Evolutionary conservation across 2,329 filamentous ascomycete species (phyloP), one percentile per base, ranked within the genome.

Genomic region (Blumeriella jaapii): DNA sequence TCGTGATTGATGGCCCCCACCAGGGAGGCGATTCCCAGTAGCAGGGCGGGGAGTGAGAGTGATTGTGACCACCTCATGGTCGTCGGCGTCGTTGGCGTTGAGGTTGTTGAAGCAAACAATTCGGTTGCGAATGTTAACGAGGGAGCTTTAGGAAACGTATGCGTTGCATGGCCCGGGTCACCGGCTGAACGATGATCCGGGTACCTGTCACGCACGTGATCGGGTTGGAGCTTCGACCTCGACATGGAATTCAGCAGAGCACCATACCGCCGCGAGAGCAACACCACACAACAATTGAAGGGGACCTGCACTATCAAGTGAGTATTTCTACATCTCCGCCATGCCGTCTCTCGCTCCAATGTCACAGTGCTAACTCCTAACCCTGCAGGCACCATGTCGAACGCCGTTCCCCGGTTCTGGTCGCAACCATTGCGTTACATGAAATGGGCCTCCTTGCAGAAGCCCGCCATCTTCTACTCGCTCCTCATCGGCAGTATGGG

Each of bases 391-490:
- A 64, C 47, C 45, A 86, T 86, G 79, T 69, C 73, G 45, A 54
- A 62, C 53, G 51, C 69, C 41, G 68, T 71, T 36, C 80, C 85
- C 52, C 68, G 69, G 54, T 95, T 98, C 80, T 95, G 81, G 76
- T 71, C 75, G 48, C 70, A 73, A 40, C 91, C 91, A 46, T 55
- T 93, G 58, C 77, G 77, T 53, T 96, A 94, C 75, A 63, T 82
- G 54, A 79, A 79, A 62, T 96, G 87, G 85, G 78, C 86, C 34
- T 71, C 82, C 32, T 79, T 85, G 63, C 80, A 91, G 61, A 82
- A 82, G 60, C 91, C 91, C 33, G 86, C 86, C 40, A 81, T 86
- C 65, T 93, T 95, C 70, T 96, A 77, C 72, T 85, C 83, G 52
- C 65, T 84, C 54, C 56, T 83, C 39, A 64, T 96, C 48, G 89